Evolutionary conservation across 192 early-diverging fungal genomes (phyloP), one percentile per base, ranked within the genome.

Genomic region (Backusella parvicylindrica): DNA sequence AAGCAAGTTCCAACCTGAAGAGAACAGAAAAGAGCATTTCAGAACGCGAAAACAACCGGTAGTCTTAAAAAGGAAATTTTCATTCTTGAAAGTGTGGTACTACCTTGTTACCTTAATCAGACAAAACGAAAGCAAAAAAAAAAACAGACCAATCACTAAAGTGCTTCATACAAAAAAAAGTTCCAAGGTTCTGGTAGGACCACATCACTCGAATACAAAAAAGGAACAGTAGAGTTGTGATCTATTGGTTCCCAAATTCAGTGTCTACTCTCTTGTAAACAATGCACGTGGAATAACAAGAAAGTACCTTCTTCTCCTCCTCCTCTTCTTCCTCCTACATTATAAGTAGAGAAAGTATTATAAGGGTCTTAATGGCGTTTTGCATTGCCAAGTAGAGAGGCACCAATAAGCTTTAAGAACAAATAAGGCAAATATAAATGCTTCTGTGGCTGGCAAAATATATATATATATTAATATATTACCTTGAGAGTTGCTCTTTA

Each of bases 131-230:
- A 38, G n/a, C 37, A 38, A 60, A 13, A 60, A n/a, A 60, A 60
- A 56, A 60, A 28, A 28, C 9, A 60, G 26, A 60, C 53, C 53
- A 60, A 60, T 60, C 53, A 60, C 3, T 30, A 60, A 60, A 13
- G 53, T 60, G 53, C 53, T 60, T 60, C 53, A 60, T 23, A 60
- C 21, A 60, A 60, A 60, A 60, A 60, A n/a, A n/a, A n/a, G n/a
- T n/a, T n/a, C 53, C 26, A 28, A 60, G 23, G 21, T 13, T 2
- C 11, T 60, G 53, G 53, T 60, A 60, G 53, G 53, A 60, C 53
- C 43, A 60, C 28, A 11, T 60, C 53, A 60, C 8, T 60, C 13
- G 53, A n/a, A 60, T 60, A 60, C 53, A 12, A 60, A 60, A 60
- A 60, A 60, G 53, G 53, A 60, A 28, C 53, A 28, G 11, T 60